Conservation (phyloP, 371 early-diverging fungal genomes). For the Lichtheimia ornata region DNA sequence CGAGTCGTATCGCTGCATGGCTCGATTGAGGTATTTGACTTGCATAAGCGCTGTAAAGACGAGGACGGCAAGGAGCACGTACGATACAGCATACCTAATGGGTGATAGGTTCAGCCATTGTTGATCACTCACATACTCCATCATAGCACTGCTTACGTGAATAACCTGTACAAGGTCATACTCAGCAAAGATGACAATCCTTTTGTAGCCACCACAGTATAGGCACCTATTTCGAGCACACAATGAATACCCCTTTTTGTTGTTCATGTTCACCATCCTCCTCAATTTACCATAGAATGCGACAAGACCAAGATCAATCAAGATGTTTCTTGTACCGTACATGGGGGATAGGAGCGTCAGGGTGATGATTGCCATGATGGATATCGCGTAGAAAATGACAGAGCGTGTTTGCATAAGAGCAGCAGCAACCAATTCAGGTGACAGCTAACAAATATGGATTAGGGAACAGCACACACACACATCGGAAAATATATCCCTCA, state of each 20-base stretch:
- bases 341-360: constrained; percentile 43
- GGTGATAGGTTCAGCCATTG: too few species aligned
- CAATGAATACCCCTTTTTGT: neutral
- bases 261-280: neutral
- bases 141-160: constrained; percentile 35
- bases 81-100: constrained; percentile 61
- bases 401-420: constrained; percentile 58
- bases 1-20: constrained; percentile 69
- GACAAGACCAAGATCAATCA: constrained; percentile 61
- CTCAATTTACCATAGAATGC: constrained; percentile 61
- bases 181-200: constrained; percentile 63
- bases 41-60: constrained; percentile 71
- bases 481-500: neutral
- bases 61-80: constrained; percentile 61
- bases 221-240: constrained; percentile 50
- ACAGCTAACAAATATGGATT: constrained; percentile 35
- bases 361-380: constrained; percentile 24
- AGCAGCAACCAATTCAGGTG: constrained; percentile 52
- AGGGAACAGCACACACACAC: neutral
- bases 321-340: constrained; percentile 50
- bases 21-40: constrained; percentile 71
- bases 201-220: constrained; percentile 71
- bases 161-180: constrained; percentile 54
- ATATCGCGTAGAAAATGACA: constrained; percentile 52
- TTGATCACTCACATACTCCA: neutral